Evolutionary conservation across 768 basidiomycete genomes (phyloP).

Genomic region (Dioszegia hungarica): DNA sequence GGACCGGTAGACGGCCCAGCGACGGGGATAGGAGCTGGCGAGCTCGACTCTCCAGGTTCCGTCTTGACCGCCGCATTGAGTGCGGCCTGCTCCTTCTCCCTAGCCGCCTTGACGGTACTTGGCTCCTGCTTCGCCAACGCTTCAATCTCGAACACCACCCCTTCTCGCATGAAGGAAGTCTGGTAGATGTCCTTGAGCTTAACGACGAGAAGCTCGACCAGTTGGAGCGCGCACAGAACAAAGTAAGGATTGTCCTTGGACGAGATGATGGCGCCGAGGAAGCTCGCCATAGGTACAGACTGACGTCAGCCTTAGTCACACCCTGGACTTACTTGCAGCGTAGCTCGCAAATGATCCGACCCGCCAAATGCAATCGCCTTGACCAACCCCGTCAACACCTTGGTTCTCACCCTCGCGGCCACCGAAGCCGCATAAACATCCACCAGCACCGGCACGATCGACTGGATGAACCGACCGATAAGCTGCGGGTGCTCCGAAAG

Average conservation of each 20-base stretch:
- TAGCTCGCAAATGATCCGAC: constrained; percentile 64
- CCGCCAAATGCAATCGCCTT: constrained; percentile 89
- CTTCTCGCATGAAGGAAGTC: constrained; percentile 86
- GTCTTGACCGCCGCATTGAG: constrained; percentile 24
- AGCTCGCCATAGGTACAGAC: constrained; percentile 92
- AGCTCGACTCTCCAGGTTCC: constrained; percentile 27
- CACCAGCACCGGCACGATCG: constrained; percentile 87
- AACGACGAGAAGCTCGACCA: constrained; percentile 80
- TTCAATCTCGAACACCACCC: constrained; percentile 93
- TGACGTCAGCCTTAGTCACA: constrained; percentile 44
- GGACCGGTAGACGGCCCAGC: constrained; percentile 6
- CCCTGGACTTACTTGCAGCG: constrained; percentile 66
- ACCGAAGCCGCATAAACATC: constrained; percentile 99
- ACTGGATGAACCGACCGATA: constrained; percentile 75
- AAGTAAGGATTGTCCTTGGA: constrained; percentile 83
- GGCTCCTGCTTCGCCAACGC: constrained; percentile 63
- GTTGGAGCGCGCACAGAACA: constrained; percentile 81
- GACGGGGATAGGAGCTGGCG: not conserved
- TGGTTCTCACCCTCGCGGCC: constrained; percentile 74
- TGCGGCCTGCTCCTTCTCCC: constrained; percentile 8
- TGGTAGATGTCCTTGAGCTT: constrained; percentile 81
- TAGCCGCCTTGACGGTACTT: constrained; percentile 49
- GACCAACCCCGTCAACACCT: constrained; percentile 78
- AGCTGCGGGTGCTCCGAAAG: constrained; percentile 66
- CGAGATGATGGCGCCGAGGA: constrained; percentile 87